Conservation (phyloP, 768 basidiomycete species). For the Mrakia frigida region DNA sequence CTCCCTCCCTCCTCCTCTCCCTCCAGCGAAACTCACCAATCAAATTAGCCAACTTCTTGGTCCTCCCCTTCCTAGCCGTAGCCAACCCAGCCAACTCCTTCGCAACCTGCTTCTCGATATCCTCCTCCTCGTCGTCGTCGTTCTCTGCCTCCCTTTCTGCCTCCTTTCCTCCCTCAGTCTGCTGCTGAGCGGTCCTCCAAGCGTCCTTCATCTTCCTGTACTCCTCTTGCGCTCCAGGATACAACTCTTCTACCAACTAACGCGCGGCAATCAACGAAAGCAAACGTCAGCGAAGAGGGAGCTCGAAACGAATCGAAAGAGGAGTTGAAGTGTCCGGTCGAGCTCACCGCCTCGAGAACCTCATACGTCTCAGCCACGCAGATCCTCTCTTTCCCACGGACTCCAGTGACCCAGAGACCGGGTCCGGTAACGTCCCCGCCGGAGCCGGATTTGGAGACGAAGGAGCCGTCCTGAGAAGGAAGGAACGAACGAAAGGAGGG, state of each 20-base stretch:
- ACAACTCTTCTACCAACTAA: slow-evolving; percentile 66
- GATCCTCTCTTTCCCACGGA: slow-evolving; percentile 76
- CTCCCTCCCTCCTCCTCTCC: background rate
- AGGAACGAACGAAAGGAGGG: background rate
- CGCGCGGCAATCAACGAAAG: slow-evolving; percentile 25
- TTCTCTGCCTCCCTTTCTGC: slow-evolving; percentile 37
- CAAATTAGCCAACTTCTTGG: slow-evolving; percentile 15
- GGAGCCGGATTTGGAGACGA: background rate
- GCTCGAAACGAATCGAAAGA: too few relatives aligned
- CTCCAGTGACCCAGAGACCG: slow-evolving; percentile 77
- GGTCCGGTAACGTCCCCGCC: slow-evolving; percentile 51
- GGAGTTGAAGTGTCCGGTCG: too few relatives aligned
- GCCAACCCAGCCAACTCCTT: slow-evolving; percentile 68
- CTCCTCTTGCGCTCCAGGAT: slow-evolving; percentile 51
- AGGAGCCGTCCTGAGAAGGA: slow-evolving; percentile 15
- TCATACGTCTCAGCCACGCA: slow-evolving; percentile 71
- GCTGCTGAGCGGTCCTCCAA: background rate
- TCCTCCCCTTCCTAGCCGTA: slow-evolving; percentile 55
- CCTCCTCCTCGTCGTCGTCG: slow-evolving; percentile 49
- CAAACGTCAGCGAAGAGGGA: background rate
- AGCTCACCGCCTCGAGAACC: slow-evolving; percentile 69
- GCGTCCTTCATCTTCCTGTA: slow-evolving; percentile 17
- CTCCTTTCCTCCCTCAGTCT: background rate
- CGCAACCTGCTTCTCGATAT: slow-evolving; percentile 65
- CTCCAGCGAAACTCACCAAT: slow-evolving; percentile 13